Conservation (phyloP, 352 stramenopile species). For the Phytopythium cucurbitacearum region DNA sequence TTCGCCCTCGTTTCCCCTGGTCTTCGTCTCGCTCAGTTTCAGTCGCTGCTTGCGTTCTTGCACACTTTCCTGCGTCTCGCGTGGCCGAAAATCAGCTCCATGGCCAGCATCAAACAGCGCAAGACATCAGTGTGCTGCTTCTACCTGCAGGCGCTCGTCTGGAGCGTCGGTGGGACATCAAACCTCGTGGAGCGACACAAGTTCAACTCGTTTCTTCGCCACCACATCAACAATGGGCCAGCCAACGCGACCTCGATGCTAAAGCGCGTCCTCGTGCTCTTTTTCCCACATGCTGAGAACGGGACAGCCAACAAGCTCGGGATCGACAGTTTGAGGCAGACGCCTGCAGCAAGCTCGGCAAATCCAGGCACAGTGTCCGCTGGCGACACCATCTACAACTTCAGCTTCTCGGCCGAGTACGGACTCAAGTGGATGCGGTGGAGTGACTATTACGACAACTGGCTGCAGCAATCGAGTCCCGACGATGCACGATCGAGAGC, state of each 20-base stretch:
- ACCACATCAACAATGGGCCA: slow-evolving; percentile 50
- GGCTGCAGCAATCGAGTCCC: slow-evolving; percentile 16
- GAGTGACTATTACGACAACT: slow-evolving; percentile 58
- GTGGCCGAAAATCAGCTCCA: slow-evolving; percentile 44
- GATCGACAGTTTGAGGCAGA: not conserved
- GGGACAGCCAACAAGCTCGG: not conserved
- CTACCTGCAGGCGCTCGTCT: slow-evolving; percentile 70
- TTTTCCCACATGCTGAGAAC: slow-evolving; percentile 39
- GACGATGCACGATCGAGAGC: too few species aligned
- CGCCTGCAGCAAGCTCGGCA: not conserved
- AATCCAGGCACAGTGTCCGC: not conserved
- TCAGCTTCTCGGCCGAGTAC: slow-evolving; percentile 61
- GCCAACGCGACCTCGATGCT: slow-evolving; percentile 40
- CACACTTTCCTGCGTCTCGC: slow-evolving; percentile 45
- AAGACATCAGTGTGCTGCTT: slow-evolving; percentile 54
- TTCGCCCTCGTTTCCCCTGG: slow-evolving; percentile 19
- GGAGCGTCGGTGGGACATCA: slow-evolving; percentile 57
- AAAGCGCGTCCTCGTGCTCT: slow-evolving; percentile 46
- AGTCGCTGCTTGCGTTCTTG: slow-evolving; percentile 39
- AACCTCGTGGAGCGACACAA: slow-evolving; percentile 38
- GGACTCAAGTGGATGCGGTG: slow-evolving; percentile 73
- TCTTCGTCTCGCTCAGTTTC: slow-evolving; percentile 10
- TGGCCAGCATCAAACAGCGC: slow-evolving; percentile 63
- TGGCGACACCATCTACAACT: slow-evolving; percentile 60
- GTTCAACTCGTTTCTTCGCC: slow-evolving; percentile 61